A percentile compares a stretch with the other conserved stretches of the same genome.
Conservation (phyloP, 2,329 filamentous ascomycete species). For the Pseudocercospora fijiensis region DNA sequence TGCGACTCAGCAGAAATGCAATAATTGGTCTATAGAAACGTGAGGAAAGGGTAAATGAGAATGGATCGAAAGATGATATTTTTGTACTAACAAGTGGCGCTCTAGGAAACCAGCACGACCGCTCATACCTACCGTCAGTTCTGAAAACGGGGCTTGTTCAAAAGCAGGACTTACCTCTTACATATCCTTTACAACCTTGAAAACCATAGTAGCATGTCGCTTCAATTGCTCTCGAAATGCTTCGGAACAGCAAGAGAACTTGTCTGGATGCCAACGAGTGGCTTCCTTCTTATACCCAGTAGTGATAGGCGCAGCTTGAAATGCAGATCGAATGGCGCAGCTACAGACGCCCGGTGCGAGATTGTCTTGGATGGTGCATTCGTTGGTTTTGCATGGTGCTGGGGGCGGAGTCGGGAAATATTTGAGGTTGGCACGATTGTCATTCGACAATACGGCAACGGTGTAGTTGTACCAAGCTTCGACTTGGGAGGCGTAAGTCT, state of each 20-base stretch:
- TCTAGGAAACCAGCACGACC: no score
- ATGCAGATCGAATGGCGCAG: background rate
- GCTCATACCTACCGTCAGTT: background rate
- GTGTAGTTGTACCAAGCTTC: background rate
- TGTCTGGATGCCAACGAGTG: background rate
- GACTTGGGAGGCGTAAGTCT: background rate
- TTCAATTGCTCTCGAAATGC: background rate
- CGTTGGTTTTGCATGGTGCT: background rate
- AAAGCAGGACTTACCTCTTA: background rate
- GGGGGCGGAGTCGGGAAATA: background rate
- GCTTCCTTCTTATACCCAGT: background rate
- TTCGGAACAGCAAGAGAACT: conserved; percentile 10
- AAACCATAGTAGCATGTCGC: conserved; percentile 8
- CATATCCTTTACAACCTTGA: conserved; percentile 7
- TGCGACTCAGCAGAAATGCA: no score
- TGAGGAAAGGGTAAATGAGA: no score
- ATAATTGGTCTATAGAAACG: no score
- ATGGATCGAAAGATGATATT: no score
- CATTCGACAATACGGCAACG: background rate
- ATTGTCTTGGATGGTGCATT: background rate
- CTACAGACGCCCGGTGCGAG: background rate
- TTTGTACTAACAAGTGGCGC: no score
- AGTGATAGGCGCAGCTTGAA: background rate
- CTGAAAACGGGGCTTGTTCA: background rate
- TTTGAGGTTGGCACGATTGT: background rate